phyloP scores from a whole-genome alignment of 306 rosid species.

The Glycine tomentella region DNA sequence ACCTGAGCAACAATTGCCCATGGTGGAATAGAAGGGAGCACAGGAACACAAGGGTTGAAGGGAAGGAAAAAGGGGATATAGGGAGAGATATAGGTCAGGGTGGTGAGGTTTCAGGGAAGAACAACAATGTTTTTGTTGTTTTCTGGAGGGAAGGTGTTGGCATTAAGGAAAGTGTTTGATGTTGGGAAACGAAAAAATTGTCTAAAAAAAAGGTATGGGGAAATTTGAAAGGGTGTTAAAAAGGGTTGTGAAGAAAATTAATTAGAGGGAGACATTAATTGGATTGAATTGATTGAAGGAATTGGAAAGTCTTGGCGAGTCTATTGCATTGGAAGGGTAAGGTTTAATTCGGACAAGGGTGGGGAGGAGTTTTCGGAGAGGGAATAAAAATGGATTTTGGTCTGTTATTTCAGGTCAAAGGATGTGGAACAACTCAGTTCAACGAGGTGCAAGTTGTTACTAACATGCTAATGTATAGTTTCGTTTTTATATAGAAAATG shows the following conservation, averaged over 20 bases:
- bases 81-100: slow-evolving; percentile 33
- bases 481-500: background rate
- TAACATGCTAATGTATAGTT: background rate
- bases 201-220: slow-evolving; percentile 38
- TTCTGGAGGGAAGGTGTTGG: slow-evolving; percentile 31
- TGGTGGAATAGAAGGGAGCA: slow-evolving; percentile 55
- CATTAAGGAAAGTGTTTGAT: background rate
- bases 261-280: slow-evolving; percentile 34
- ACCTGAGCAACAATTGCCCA: slow-evolving; percentile 98
- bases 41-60: background rate
- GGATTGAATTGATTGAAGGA: slow-evolving; percentile 53
- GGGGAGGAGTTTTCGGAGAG: slow-evolving; percentile 51
- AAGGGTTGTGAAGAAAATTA: slow-evolving; percentile 41
- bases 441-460: no score
- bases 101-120: slow-evolving; percentile 56
- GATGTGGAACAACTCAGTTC: no score
- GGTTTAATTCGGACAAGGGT: background rate
- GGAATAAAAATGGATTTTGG: slow-evolving; percentile 37
- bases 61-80: background rate
- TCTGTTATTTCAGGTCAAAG: slow-evolving; percentile 10
- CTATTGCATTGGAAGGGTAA: slow-evolving; percentile 31
- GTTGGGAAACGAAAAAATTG: slow-evolving; percentile 3
- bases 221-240: slow-evolving; percentile 42
- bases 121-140: slow-evolving; percentile 18
- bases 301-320: slow-evolving; percentile 40